phyloP scores from a whole-genome alignment of 2,329 filamentous ascomycete genomes.

The Trichophyton verrucosum region DNA sequence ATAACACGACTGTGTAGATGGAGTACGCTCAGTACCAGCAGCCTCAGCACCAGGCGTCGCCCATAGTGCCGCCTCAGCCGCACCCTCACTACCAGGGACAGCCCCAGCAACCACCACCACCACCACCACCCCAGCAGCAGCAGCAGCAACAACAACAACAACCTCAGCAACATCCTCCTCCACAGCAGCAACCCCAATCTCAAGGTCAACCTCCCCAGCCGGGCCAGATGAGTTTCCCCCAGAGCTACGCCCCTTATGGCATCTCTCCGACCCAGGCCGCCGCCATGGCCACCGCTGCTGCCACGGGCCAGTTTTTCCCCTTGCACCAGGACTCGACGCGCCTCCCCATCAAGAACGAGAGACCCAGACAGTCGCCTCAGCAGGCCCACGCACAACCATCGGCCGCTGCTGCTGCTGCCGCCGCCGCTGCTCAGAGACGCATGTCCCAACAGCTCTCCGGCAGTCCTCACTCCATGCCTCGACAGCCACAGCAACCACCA shows the following conservation, averaged over 20 bases:
- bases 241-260: constrained; percentile 67
- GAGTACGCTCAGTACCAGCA: constrained; percentile 3
- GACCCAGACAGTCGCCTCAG: constrained; percentile 65
- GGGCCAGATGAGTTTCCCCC: constrained; percentile 64
- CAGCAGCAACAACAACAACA: constrained; percentile 47
- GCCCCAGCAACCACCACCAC: constrained; percentile 44
- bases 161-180: constrained; percentile 48
- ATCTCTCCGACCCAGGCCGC: constrained; percentile 78
- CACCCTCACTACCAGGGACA: constrained; percentile 55
- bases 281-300: constrained; percentile 86
- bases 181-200: constrained; percentile 42
- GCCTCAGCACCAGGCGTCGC: constrained; percentile 55
- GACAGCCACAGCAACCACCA: constrained; percentile 48
- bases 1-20: background rate
- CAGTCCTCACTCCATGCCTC: constrained; percentile 53
- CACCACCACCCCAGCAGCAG: constrained; percentile 45
- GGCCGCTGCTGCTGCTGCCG: background rate
- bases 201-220: constrained; percentile 49
- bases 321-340: constrained; percentile 69
- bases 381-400: constrained; percentile 36
- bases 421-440: constrained; percentile 35
- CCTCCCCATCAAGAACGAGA: constrained; percentile 62
- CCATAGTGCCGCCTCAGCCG: constrained; percentile 64
- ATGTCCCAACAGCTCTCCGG: constrained; percentile 55
- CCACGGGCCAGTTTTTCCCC: constrained; percentile 69